Evolutionary conservation across 495 filamentous ascomycete genomes (phyloP), one percentile per base, ranked within the genome.

Genomic region (Letharia lupina): DNA sequence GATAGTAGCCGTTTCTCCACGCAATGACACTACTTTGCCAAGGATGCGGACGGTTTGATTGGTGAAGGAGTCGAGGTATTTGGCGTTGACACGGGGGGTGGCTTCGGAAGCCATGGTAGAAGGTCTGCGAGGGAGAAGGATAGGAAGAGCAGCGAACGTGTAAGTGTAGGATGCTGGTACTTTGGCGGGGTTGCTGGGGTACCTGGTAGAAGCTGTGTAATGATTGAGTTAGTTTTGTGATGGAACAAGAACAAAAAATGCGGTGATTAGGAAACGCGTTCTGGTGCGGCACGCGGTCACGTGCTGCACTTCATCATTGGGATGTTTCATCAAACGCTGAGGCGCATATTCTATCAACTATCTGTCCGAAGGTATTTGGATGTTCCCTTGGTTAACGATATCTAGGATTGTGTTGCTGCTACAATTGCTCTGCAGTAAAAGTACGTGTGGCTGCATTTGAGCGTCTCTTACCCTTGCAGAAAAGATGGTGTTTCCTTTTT

Each of bases 21-120:
- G 86, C 18, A 96, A 78, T 61, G 90, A 85, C 18, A 82, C 79
- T 12, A 97, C 91, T 71, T 90, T 93, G 69, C 93, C 93, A 5
- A 96, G 83, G 57, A 98, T 79, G 64, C 91, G 91, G 64, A 98
- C 89, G 63, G 87, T 89, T 61, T 84, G 84, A 73, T 83, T 81
- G 41, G 72, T 68, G 64, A 74, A 75, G 39, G 72, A 58, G 37
- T 70, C 67, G 31, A 72, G 70, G 37, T 72, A 70, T 23, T 63
- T 63, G 37, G 68, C 68, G 28, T 67, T 69, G 31, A 70, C 67
- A 45, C 68, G 68, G 39, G 72, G 70, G 13, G 68, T 72, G 12
- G 68, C 66, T 67, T 73, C 70, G 23, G 68, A 67, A 23, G 71
- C 69, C 71, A 71, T 71, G 50, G 20, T 40, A 35, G 20, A 41